Base-by-base conservation (phyloP, 2,329 filamentous ascomycete genomes). In the Fusarium equiseti region DNA sequence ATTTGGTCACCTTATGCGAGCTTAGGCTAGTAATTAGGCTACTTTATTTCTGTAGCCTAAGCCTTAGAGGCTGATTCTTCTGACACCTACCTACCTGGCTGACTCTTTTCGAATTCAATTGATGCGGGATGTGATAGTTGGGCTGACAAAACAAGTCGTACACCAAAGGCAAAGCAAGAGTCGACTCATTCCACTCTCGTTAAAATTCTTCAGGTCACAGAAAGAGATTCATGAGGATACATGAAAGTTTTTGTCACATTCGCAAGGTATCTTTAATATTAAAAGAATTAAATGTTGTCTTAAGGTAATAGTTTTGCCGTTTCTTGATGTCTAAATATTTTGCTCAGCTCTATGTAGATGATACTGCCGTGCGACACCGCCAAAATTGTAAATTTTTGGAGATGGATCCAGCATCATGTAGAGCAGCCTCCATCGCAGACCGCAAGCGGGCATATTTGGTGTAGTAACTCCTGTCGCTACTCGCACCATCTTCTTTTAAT, bases 371-470 rank as follows among this genome's bases (percentile, higher is more conserved):
- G 24, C 50, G 63, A 67, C 73, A 78, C 76, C 76, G 76, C 76
- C 73, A 77, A 77, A 78, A 75, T 71, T 74, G 73, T 59, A 68
- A 70, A 68, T 74, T 68, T 72, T 71, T 67, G 71, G 73, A 70
- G 55, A 76, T 69, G 59, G 66, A 42, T 60, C 63, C 38, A 68
- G 59, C 59, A 63, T 72, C 72, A 64, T 65, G 31, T 65, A 64
- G 49, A 68, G 56, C 35, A 66, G 68, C 58, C 63, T 70, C 63
- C 61, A 68, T 58, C 56, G 62, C 44, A 64, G 66, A 73, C 68
- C 51, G 56, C 51, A 71, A 68, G 59, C 44, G 45, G 62, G 64
- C 57, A 66, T 69, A 45, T 58, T 61, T 50, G 55, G 53, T 49
- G 44, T 59, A 58, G 40, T 44, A 67, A 57, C 38, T 45, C 51